Conservation (phyloP, 441 rosid genomes). For the Macaranga tanarius region DNA sequence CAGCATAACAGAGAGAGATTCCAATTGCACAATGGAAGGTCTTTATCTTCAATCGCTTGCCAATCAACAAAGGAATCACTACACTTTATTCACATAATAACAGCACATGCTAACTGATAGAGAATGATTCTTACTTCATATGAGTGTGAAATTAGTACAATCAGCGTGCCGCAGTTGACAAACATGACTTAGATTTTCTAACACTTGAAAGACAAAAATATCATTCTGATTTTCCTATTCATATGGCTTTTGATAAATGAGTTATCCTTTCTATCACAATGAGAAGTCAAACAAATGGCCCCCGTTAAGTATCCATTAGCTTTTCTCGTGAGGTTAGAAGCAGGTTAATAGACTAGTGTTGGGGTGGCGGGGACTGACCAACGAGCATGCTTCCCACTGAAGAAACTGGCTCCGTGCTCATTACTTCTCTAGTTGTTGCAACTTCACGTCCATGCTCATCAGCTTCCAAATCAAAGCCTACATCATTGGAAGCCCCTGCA, state of each 20-base stretch:
- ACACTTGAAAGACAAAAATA: background rate
- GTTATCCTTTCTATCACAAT: conserved; percentile 12
- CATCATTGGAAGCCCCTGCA: conserved; percentile 29
- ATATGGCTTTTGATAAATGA: background rate
- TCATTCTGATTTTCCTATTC: background rate
- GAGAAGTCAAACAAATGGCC: conserved; percentile 12
- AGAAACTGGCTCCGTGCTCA: conserved; percentile 14
- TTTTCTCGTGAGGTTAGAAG: conserved; percentile 30
- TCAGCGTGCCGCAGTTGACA: background rate
- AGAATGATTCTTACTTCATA: background rate
- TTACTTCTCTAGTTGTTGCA: conserved; percentile 19
- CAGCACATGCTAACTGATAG: background rate
- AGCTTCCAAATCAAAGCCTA: conserved; percentile 35
- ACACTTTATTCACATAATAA: background rate
- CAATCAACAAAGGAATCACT: no score
- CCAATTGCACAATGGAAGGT: no score
- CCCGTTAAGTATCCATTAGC: background rate
- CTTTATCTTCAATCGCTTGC: no score
- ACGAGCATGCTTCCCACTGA: conserved; percentile 16
- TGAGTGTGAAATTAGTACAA: background rate
- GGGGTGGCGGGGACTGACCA: conserved; percentile 14
- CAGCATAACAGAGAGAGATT: no score
- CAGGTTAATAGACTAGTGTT: conserved; percentile 14
- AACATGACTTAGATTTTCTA: background rate
- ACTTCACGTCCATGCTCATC: conserved; percentile 40